Conservation (phyloP, 148 eudicot genomes). For the Amaranthus hypochondriacus region DNA sequence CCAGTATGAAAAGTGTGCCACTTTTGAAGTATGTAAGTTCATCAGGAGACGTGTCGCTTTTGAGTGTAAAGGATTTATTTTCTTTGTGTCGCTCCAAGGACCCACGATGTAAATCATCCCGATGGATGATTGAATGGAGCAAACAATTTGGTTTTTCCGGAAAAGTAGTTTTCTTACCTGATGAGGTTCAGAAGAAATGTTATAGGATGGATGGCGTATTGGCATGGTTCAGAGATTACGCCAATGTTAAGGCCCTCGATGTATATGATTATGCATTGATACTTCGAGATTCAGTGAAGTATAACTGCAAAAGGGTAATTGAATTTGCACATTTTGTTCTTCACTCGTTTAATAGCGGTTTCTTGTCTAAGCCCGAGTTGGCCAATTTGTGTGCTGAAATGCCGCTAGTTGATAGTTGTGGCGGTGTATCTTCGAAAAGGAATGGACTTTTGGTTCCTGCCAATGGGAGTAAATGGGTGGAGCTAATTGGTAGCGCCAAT, state of each 20-base stretch:
- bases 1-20: slow-evolving; percentile 34
- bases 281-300: neutral
- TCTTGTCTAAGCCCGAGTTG: slow-evolving; percentile 16
- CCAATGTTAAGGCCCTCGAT: slow-evolving; percentile 12
- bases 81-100: slow-evolving; percentile 24
- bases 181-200: slow-evolving; percentile 18
- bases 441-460: slow-evolving; percentile 54
- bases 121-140: slow-evolving; percentile 49
- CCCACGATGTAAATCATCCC: neutral
- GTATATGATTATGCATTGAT: slow-evolving; percentile 24
- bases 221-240: slow-evolving; percentile 30
- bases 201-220: slow-evolving; percentile 8
- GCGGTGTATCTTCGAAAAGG: slow-evolving; percentile 17
- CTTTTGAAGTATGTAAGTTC: slow-evolving; percentile 46
- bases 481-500: slow-evolving; percentile 46
- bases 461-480: slow-evolving; percentile 54
- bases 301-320: slow-evolving; percentile 20
- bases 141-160: slow-evolving; percentile 26
- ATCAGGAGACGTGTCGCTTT: slow-evolving; percentile 27
- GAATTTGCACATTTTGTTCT: slow-evolving; percentile 39
- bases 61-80: slow-evolving; percentile 24
- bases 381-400: slow-evolving; percentile 23
- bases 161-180: slow-evolving; percentile 30
- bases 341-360: slow-evolving; percentile 20
- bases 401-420: slow-evolving; percentile 46